Evolutionary conservation across 257 asterid genomes (phyloP), one percentile per base, ranked within the genome.

Genomic region (Euphrasia confusa): DNA sequence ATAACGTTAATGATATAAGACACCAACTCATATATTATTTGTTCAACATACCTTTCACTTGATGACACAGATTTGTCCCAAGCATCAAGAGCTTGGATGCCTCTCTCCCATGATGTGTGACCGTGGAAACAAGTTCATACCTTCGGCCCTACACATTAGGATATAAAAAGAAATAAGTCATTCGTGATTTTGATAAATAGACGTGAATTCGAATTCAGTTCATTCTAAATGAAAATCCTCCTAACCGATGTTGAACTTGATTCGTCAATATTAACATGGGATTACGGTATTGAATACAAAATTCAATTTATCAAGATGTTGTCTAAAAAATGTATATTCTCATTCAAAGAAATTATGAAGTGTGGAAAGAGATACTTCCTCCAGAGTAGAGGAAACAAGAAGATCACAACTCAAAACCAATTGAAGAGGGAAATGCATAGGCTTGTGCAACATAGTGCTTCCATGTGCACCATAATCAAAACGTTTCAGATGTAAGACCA

Each of bases 21-120:
- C n/a, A n/a, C n/a, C n/a, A n/a, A n/a, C n/a, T n/a, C n/a, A n/a
- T n/a, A n/a, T n/a, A n/a, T n/a, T n/a, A n/a, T n/a, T n/a, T n/a
- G n/a, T n/a, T n/a, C n/a, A n/a, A n/a, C n/a, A n/a, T n/a, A n/a
- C n/a, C n/a, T n/a, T n/a, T n/a, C n/a, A n/a, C n/a, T n/a, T n/a
- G n/a, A n/a, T n/a, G n/a, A n/a, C n/a, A n/a, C n/a, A n/a, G n/a
- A n/a, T n/a, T n/a, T n/a, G n/a, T n/a, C n/a, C n/a, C n/a, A n/a
- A n/a, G n/a, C n/a, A n/a, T n/a, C n/a, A n/a, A n/a, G n/a, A n/a
- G n/a, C n/a, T 76, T 91, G 0, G 98, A 88, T 17, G 98, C 87
- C 78, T 85, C 96, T 70, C 78, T 84, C 27, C 98, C 98, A 28
- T 91, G 98, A 74, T 91, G 98, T 2, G 95, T 91, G 68, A 88